Conservation (phyloP, 2,329 filamentous ascomycete species). For the Calonectria hawksworthii region DNA sequence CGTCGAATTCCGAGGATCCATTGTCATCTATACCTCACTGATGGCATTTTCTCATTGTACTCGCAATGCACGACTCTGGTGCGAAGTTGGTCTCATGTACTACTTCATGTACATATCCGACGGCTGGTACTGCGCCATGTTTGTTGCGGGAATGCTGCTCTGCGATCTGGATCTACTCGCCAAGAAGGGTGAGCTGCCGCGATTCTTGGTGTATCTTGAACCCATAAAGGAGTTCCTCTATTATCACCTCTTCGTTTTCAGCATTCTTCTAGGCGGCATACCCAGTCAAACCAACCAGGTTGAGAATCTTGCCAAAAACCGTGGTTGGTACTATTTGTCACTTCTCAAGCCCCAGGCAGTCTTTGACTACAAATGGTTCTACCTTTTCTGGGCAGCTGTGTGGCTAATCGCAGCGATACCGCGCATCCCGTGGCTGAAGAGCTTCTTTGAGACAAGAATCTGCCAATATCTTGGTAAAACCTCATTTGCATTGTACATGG, state of each 20-base stretch:
- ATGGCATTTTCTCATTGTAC: conserved; percentile 70
- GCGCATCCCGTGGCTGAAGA: conserved; percentile 69
- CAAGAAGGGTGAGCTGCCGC: conserved; percentile 63
- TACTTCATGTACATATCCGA: conserved; percentile 80
- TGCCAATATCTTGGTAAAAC: conserved; percentile 74
- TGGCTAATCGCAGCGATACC: conserved; percentile 69
- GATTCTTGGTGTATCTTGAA: conserved; percentile 59
- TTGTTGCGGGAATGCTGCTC: conserved; percentile 72
- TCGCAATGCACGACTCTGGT: conserved; percentile 67
- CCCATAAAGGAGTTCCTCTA: conserved; percentile 65
- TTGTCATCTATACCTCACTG: conserved; percentile 71
- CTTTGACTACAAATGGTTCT: conserved; percentile 78
- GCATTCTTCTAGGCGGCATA: conserved; percentile 72
- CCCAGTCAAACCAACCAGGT: conserved; percentile 66
- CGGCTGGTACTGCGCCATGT: conserved; percentile 73
- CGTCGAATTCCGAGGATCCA: conserved; percentile 73
- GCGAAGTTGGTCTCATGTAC: conserved; percentile 65
- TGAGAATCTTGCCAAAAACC: conserved; percentile 63
- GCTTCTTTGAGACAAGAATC: conserved; percentile 70
- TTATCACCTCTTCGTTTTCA: conserved; percentile 64
- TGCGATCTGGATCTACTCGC: conserved; percentile 72
- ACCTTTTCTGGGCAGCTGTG: conserved; percentile 71
- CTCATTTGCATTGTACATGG: conserved; percentile 74
- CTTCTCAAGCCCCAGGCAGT: conserved; percentile 75
- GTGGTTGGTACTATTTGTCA: conserved; percentile 73